These are phyloP conservation scores for Lipomyces spencermartinsiae DNA, from an alignment of 805 yeast genomes.

Conservation along the genomic window DNA sequence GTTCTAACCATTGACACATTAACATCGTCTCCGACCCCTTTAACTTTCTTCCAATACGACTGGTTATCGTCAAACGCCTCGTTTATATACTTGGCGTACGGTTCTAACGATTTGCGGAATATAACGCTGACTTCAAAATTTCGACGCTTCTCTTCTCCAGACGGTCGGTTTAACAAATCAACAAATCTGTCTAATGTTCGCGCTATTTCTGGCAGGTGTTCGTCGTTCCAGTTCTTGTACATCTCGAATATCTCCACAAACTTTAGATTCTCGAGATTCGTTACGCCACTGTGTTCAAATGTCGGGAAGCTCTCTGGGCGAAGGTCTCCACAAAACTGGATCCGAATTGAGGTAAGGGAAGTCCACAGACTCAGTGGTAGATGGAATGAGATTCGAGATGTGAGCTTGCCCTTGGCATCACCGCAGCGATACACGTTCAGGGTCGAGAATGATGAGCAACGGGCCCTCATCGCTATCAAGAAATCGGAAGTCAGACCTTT, in stretches of 20 bases:
- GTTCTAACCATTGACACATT: background rate
- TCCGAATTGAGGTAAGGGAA: conserved; percentile 13
- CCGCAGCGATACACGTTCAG: conserved; percentile 20
- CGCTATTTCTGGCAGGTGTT: background rate
- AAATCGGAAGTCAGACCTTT: conserved; percentile 22
- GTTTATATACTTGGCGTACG: conserved; percentile 20
- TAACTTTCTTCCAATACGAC: background rate
- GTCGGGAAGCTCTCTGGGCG: conserved; percentile 9
- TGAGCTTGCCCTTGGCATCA: conserved; percentile 13
- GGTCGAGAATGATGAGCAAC: conserved; percentile 12
- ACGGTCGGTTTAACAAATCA: background rate
- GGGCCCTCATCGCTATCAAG: conserved; percentile 10
- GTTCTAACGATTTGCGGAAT: conserved; percentile 17
- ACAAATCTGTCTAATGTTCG: background rate
- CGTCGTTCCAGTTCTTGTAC: conserved; percentile 8
- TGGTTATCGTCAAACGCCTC: conserved; percentile 15
- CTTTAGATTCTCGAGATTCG: conserved; percentile 7
- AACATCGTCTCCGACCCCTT: background rate
- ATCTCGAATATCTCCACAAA: conserved; percentile 8
- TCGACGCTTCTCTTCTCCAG: background rate
- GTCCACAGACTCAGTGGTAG: conserved; percentile 25
- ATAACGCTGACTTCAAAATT: conserved; percentile 12
- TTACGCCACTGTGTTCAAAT: background rate
- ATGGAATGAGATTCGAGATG: conserved; percentile 13
- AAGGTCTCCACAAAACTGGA: conserved; percentile 17